phyloP scores from a whole-genome alignment of 2,329 filamentous ascomycete species.

The Arachnopeziza araneosa region DNA sequence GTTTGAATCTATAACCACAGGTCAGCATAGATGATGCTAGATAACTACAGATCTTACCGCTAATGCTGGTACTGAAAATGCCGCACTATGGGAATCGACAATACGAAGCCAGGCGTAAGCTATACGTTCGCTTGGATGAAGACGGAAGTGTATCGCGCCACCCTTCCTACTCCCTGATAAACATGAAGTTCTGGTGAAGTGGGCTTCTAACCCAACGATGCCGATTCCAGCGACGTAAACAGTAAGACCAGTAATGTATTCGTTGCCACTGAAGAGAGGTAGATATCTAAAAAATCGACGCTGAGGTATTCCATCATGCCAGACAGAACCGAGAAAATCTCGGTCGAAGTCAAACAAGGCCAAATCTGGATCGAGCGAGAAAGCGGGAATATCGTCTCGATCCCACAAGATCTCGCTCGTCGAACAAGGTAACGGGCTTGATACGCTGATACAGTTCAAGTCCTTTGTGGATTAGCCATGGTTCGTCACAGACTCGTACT shows the following conservation, averaged over 20 bases:
- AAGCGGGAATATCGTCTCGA: conserved; percentile 6
- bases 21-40: conserved; percentile 2
- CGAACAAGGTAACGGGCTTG: background rate
- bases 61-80: conserved; percentile 4
- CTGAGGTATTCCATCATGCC: background rate
- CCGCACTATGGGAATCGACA: conserved; percentile 1
- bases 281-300: conserved; percentile 14
- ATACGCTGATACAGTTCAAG: conserved; percentile 9
- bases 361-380: conserved; percentile 1
- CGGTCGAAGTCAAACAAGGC: conserved; percentile 9
- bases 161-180: conserved; percentile 5
- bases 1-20: conserved; percentile 8
- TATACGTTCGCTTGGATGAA: conserved; percentile 9
- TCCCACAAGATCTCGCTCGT: conserved; percentile 13
- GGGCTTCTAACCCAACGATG: conserved; percentile 10
- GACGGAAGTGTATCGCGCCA: conserved; percentile 7
- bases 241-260: conserved; percentile 9
- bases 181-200: conserved; percentile 10
- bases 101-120: conserved; percentile 11
- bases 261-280: conserved; percentile 4
- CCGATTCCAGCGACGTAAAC: conserved; percentile 7
- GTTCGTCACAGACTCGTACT: background rate
- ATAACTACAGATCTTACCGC: conserved; percentile 2
- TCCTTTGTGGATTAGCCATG: conserved; percentile 8
- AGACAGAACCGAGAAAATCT: conserved; percentile 7